phyloP scores from a whole-genome alignment of 1,284 basidiomycete genomes.

The Ganoderma meredithae region DNA sequence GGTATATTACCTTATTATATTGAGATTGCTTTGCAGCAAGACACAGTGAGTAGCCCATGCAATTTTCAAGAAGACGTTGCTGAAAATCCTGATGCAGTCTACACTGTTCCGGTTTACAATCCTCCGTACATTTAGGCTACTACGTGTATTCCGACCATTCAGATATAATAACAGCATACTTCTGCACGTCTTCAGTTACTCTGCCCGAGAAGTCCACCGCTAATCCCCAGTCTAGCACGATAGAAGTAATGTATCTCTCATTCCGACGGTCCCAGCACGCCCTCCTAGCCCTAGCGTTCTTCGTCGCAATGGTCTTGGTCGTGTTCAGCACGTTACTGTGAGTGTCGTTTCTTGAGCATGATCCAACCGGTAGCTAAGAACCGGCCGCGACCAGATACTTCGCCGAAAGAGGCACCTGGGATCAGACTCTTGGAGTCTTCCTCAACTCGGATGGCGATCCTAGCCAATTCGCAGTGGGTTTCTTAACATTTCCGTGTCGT shows the following conservation, averaged over 20 bases:
- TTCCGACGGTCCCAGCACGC: conserved; percentile 87
- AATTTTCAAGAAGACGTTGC: background rate
- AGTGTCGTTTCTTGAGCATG: conserved; percentile 36
- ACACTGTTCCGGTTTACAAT: conserved; percentile 91
- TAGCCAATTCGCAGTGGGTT: conserved; percentile 71
- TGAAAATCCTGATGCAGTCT: conserved; percentile 52
- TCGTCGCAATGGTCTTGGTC: conserved; percentile 86
- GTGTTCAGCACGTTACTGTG: conserved; percentile 88
- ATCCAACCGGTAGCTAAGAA: background rate
- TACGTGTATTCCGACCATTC: conserved; percentile 90
- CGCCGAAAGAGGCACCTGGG: conserved; percentile 88
- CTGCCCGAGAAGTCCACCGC: conserved; percentile 5
- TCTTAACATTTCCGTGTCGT: background rate
- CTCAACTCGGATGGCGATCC: conserved; percentile 86
- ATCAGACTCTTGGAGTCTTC: conserved; percentile 78
- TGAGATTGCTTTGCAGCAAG: conserved; percentile 82
- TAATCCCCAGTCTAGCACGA: conserved; percentile 60
- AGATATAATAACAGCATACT: conserved; percentile 83
- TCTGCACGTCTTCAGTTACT: conserved; percentile 56
- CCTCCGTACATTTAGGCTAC: conserved; percentile 80
- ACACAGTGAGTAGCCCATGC: conserved; percentile 66
- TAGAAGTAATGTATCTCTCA: conserved; percentile 94
- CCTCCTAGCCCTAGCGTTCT: conserved; percentile 85
- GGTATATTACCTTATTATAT: conserved; percentile 90
- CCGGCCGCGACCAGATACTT: conserved; percentile 67